Conservation (phyloP, 2,329 filamentous ascomycete genomes). For the Fusarium compactum region DNA sequence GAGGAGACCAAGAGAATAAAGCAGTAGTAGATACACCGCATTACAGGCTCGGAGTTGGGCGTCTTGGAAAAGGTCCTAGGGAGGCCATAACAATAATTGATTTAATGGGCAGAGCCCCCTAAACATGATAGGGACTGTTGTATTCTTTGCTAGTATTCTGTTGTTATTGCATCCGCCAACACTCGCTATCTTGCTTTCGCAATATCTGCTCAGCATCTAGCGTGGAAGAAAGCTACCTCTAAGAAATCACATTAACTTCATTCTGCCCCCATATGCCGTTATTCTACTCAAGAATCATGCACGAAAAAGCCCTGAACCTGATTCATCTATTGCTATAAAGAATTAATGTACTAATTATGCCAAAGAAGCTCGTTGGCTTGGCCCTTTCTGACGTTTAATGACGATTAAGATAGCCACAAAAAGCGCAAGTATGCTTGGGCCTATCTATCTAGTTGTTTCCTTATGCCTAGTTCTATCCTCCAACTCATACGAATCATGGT, state of each 20-base stretch:
- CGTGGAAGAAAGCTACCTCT: background rate
- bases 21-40: conserved; percentile 45
- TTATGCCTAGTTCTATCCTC: conserved; percentile 1
- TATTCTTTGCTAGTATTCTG: background rate
- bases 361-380: conserved; percentile 1
- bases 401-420: conserved; percentile 3
- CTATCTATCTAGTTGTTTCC: conserved; percentile 22
- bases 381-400: conserved; percentile 1
- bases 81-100: conserved; percentile 48
- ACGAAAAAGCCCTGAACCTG: background rate
- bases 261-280: background rate
- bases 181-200: background rate
- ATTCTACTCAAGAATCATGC: background rate
- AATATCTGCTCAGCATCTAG: background rate
- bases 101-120: conserved; percentile 35
- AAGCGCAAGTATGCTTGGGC: background rate
- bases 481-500: conserved; percentile 19
- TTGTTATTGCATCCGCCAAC: background rate
- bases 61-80: conserved; percentile 48
- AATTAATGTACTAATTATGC: conserved; percentile 26
- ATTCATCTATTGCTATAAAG: conserved; percentile 14
- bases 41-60: conserved; percentile 49
- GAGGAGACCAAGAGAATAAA: conserved; percentile 56
- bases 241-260: background rate
- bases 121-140: conserved; percentile 4